Conservation (phyloP, 2,329 filamentous ascomycete genomes). For the Colletotrichum sojae region DNA sequence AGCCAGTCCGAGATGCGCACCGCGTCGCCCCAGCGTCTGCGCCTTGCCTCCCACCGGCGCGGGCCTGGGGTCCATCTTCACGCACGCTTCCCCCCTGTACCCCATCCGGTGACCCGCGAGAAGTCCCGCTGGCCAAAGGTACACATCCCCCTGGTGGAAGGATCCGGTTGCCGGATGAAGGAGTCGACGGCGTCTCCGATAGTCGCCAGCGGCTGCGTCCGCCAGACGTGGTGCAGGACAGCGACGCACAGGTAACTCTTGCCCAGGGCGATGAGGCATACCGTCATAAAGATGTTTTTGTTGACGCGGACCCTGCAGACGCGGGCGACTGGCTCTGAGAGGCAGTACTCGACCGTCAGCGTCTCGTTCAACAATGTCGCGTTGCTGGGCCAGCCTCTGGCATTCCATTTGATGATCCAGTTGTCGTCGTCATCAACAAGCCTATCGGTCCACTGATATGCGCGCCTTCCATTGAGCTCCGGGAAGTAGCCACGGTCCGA, state of each 20-base stretch:
- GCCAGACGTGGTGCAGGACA: background rate
- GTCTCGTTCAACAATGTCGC: slow-evolving; percentile 3
- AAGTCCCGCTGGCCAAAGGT: slow-evolving; percentile 13
- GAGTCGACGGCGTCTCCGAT: slow-evolving; percentile 23
- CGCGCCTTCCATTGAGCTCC: background rate
- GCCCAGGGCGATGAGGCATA: slow-evolving; percentile 5
- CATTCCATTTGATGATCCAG: slow-evolving; percentile 3
- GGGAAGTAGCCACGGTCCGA: background rate
- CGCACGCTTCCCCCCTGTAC: background rate
- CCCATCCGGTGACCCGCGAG: background rate
- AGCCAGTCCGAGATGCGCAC: slow-evolving; percentile 5
- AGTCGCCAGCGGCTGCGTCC: slow-evolving; percentile 8
- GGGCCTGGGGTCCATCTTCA: background rate
- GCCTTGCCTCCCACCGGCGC: background rate
- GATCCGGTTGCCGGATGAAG: slow-evolving; percentile 5
- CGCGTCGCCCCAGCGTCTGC: background rate
- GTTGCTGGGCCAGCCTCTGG: background rate
- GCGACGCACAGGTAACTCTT: slow-evolving; percentile 3
- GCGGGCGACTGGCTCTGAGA: slow-evolving; percentile 1
- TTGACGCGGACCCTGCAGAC: slow-evolving; percentile 10
- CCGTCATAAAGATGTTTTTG: slow-evolving; percentile 1
- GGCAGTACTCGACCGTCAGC: slow-evolving; percentile 17
- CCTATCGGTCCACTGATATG: background rate
- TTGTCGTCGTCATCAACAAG: slow-evolving; percentile 3
- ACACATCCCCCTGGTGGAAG: slow-evolving; percentile 10